These are phyloP conservation scores for Chimonanthus salicifolius DNA, from an alignment of 164 flowering plant species.

Conservation along the genomic window DNA sequence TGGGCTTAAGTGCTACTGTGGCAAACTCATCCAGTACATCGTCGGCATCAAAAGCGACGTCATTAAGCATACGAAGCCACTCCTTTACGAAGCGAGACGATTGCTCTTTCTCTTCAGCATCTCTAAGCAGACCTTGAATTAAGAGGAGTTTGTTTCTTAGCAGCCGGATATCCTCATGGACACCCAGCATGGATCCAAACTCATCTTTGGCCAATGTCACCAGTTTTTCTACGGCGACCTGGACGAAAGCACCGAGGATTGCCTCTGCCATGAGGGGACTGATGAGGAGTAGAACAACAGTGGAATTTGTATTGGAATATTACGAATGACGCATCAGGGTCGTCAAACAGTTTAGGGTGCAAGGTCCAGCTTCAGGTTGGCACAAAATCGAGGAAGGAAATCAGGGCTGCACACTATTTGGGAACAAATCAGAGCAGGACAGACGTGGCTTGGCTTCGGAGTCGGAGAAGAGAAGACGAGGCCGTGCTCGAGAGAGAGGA, in stretches of 20 bases:
- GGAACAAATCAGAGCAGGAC: too few relatives aligned
- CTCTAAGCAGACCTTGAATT: slow-evolving; percentile 5
- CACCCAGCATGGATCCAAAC: not conserved
- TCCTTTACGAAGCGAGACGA: not conserved
- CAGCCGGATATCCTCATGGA: not conserved
- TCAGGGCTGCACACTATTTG: too few relatives aligned
- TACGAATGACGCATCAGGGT: too few relatives aligned
- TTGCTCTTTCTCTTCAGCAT: not conserved
- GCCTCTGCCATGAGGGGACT: not conserved
- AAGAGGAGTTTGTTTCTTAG: not conserved
- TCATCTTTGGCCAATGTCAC: not conserved
- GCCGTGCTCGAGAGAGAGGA: too few relatives aligned
- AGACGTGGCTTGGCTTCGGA: too few relatives aligned
- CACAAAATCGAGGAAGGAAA: too few relatives aligned
- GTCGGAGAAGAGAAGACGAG: too few relatives aligned
- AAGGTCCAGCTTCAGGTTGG: too few relatives aligned
- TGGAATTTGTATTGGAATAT: too few relatives aligned
- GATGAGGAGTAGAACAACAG: too few relatives aligned
- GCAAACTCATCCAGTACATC: slow-evolving; percentile 4
- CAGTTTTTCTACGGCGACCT: not conserved
- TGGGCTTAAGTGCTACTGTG: not conserved
- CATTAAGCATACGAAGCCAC: slow-evolving; percentile 7
- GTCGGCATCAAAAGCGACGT: slow-evolving; percentile 6
- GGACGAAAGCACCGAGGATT: not conserved
- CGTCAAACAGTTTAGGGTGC: too few relatives aligned